phyloP scores from a whole-genome alignment of 495 filamentous ascomycete genomes.

The Pyrenopolyporus hunteri region DNA sequence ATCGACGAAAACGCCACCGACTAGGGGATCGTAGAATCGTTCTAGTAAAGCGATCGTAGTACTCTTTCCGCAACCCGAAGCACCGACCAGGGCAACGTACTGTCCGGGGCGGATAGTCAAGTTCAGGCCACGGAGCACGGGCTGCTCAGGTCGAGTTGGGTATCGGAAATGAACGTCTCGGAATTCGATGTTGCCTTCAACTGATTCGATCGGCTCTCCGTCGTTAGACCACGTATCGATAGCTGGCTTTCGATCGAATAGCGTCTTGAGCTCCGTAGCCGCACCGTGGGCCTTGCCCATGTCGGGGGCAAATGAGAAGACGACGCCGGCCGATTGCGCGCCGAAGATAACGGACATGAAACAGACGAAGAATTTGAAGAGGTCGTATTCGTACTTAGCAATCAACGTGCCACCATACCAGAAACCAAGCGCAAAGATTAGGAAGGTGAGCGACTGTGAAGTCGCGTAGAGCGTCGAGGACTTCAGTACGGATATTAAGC shows the following conservation, averaged over 20 bases:
- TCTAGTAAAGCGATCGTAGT: slow-evolving; percentile 82
- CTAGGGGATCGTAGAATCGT: slow-evolving; percentile 81
- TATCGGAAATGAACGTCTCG: slow-evolving; percentile 82
- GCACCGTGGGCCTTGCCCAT: slow-evolving; percentile 90
- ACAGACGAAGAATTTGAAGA: slow-evolving; percentile 82
- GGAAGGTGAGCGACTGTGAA: slow-evolving; percentile 79
- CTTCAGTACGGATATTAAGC: slow-evolving; percentile 67
- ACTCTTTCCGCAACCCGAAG: slow-evolving; percentile 83
- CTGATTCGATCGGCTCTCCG: slow-evolving; percentile 62
- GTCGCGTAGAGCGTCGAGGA: slow-evolving; percentile 77
- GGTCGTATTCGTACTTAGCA: slow-evolving; percentile 63
- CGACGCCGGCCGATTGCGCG: slow-evolving; percentile 81
- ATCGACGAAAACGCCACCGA: slow-evolving; percentile 75
- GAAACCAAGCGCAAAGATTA: slow-evolving; percentile 84
- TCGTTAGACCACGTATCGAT: slow-evolving; percentile 85
- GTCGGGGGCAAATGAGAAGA: slow-evolving; percentile 85
- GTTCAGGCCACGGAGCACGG: slow-evolving; percentile 76
- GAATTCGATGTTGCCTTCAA: slow-evolving; percentile 78
- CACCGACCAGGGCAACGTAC: slow-evolving; percentile 81
- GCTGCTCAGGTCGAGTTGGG: slow-evolving; percentile 78
- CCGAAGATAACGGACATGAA: slow-evolving; percentile 82
- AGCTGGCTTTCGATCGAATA: slow-evolving; percentile 78
- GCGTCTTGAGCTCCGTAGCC: slow-evolving; percentile 71
- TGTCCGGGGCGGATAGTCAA: slow-evolving; percentile 76
- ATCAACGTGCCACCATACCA: slow-evolving; percentile 91